These are phyloP conservation scores for Yarrowia bubula DNA, from an alignment of 805 yeast genomes.

Conservation along the genomic window DNA sequence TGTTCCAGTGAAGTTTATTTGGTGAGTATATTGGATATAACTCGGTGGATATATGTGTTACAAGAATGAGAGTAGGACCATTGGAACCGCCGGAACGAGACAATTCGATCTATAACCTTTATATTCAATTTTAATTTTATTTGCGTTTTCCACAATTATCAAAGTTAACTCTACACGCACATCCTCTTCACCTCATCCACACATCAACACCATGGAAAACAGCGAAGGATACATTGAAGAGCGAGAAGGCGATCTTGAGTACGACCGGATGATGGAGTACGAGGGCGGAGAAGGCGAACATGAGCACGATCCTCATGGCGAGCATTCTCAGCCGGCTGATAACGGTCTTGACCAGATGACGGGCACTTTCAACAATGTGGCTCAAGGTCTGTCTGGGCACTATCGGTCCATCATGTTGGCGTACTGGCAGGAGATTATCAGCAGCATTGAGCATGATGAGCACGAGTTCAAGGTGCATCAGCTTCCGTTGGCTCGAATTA, in stretches of 20 bases:
- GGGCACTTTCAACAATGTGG: slow-evolving; percentile 82
- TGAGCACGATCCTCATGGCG: slow-evolving; percentile 1
- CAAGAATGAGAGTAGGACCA: too few species aligned
- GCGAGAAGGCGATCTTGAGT: slow-evolving; percentile 17
- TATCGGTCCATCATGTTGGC: slow-evolving; percentile 88
- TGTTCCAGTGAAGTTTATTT: too few species aligned
- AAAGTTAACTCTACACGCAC: not conserved
- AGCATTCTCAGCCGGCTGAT: not conserved
- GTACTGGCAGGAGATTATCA: slow-evolving; percentile 96
- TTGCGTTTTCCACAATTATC: too few species aligned
- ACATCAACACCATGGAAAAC: slow-evolving; percentile 6
- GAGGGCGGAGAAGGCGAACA: slow-evolving; percentile 22
- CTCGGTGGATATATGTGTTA: too few species aligned
- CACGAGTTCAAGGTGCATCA: slow-evolving; percentile 89
- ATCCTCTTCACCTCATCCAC: not conserved
- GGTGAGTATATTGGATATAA: too few species aligned
- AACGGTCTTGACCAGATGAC: slow-evolving; percentile 36
- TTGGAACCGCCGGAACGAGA: too few species aligned
- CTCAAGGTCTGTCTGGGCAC: slow-evolving; percentile 82
- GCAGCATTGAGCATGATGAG: slow-evolving; percentile 70
- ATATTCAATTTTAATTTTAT: too few species aligned
- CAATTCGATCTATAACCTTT: too few species aligned
- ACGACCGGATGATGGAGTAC: slow-evolving; percentile 26
- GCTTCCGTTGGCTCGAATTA: slow-evolving; percentile 91
- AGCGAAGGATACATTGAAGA: slow-evolving; percentile 25